Evolutionary conservation across 83 land plant species (phyloP).

Genomic region (Picea mariana): DNA sequence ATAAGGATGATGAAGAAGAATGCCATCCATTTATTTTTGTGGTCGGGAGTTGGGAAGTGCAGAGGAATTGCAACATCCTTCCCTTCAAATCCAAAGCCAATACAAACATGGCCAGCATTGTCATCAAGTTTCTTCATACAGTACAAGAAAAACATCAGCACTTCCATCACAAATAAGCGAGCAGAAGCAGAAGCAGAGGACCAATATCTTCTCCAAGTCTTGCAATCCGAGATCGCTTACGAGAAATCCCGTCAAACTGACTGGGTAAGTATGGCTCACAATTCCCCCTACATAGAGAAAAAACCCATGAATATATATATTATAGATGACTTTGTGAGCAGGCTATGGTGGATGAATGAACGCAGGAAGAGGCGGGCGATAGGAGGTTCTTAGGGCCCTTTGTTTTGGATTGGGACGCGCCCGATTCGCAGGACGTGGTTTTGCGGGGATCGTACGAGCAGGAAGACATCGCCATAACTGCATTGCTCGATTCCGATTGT

Average conservation of each 20-base stretch:
- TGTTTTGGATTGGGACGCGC: conserved; percentile 3
- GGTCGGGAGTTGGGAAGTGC: not conserved
- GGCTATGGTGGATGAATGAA: not conserved
- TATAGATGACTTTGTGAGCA: not conserved
- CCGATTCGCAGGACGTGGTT: conserved; percentile 3
- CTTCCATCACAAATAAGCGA: not conserved
- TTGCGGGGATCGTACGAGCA: conserved; percentile 4
- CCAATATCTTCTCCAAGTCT: not conserved
- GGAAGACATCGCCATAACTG: conserved; percentile 10
- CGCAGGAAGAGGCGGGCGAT: conserved; percentile 2
- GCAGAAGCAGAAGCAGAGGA: not conserved
- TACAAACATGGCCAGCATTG: not conserved
- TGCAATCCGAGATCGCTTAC: conserved; percentile 8
- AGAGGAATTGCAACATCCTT: not conserved
- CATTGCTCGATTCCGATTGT: not conserved
- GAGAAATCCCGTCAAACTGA: not conserved
- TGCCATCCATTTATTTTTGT: not conserved
- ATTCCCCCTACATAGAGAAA: not conserved
- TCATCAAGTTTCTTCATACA: not conserved
- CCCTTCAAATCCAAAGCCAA: not conserved
- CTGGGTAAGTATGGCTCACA: not conserved
- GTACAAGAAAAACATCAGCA: not conserved
- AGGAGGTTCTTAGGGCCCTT: not conserved
- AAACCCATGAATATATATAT: too few relatives aligned
- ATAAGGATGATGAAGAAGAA: too few relatives aligned